These are phyloP conservation scores for Chimonanthus praecox DNA, from an alignment of 164 flowering plant genomes.

Conservation along the genomic window DNA sequence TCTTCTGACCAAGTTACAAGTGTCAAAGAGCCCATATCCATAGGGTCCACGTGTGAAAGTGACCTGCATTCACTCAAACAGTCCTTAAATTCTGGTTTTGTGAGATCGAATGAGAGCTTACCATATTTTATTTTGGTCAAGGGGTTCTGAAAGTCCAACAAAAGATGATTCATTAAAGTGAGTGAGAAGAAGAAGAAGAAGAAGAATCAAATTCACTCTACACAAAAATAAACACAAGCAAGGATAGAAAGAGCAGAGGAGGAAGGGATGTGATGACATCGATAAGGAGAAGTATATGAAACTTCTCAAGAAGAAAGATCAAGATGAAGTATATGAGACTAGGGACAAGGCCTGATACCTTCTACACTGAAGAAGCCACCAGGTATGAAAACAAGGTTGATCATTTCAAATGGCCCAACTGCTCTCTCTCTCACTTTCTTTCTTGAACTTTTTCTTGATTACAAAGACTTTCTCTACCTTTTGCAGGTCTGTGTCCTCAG, in stretches of 20 bases:
- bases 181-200: too few species aligned
- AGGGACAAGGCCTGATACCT: conserved; percentile 78
- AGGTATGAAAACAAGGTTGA: conserved; percentile 34
- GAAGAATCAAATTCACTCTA: background rate
- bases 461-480: background rate
- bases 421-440: background rate
- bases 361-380: conserved; percentile 71
- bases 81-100: background rate
- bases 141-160: background rate
- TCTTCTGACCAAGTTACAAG: background rate
- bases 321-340: conserved; percentile 95
- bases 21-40: background rate
- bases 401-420: background rate
- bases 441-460: too few species aligned
- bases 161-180: background rate
- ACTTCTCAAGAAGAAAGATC: conserved; percentile 2
- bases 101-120: background rate
- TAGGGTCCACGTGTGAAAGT: conserved; percentile 2
- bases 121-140: background rate
- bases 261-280: conserved; percentile 4
- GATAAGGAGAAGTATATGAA: background rate
- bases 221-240: too few species aligned
- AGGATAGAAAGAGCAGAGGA: background rate
- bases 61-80: background rate
- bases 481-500: conserved; percentile 62